Conservation (phyloP, 2,329 filamentous ascomycete genomes). For the Boeremia lycopersici region DNA sequence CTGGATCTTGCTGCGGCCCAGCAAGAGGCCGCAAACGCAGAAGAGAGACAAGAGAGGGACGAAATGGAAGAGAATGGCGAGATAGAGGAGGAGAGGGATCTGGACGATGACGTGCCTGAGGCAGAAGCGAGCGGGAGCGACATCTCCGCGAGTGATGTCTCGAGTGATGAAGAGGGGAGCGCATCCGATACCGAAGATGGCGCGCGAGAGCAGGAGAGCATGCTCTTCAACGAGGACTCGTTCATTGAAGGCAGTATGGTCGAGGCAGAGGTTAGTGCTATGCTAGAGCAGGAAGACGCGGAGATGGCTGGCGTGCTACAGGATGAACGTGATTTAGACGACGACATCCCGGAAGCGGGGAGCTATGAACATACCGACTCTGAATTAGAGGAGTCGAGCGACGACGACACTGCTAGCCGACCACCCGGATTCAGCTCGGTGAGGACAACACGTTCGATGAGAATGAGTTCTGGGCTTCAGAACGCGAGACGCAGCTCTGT, state of each 20-base stretch:
- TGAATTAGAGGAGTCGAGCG: slow-evolving; percentile 51
- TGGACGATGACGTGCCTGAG: slow-evolving; percentile 50
- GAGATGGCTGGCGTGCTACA: slow-evolving; percentile 54
- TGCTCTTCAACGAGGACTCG: slow-evolving; percentile 57
- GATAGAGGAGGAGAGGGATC: slow-evolving; percentile 44
- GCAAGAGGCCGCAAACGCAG: slow-evolving; percentile 53
- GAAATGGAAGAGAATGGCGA: slow-evolving; percentile 40
- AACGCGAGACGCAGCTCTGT: slow-evolving; percentile 31
- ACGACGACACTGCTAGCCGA: slow-evolving; percentile 33
- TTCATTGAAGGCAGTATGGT: slow-evolving; percentile 55
- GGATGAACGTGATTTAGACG: slow-evolving; percentile 57
- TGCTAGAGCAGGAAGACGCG: slow-evolving; percentile 54
- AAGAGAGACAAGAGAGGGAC: slow-evolving; percentile 51
- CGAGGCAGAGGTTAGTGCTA: slow-evolving; percentile 44
- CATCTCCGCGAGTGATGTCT: slow-evolving; percentile 43
- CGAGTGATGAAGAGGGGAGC: slow-evolving; percentile 25
- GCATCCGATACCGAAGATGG: slow-evolving; percentile 48
- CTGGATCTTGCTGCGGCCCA: slow-evolving; percentile 70
- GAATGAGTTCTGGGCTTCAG: slow-evolving; percentile 28
- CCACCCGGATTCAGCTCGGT: slow-evolving; percentile 27
- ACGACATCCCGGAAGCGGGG: slow-evolving; percentile 59
- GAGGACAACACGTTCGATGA: slow-evolving; percentile 21
- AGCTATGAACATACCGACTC: slow-evolving; percentile 62
- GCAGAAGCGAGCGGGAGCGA: slow-evolving; percentile 49
- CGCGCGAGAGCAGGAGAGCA: slow-evolving; percentile 50